Evolutionary conservation across 768 basidiomycete genomes (phyloP).

Genomic region (Rubroboletus satanas): DNA sequence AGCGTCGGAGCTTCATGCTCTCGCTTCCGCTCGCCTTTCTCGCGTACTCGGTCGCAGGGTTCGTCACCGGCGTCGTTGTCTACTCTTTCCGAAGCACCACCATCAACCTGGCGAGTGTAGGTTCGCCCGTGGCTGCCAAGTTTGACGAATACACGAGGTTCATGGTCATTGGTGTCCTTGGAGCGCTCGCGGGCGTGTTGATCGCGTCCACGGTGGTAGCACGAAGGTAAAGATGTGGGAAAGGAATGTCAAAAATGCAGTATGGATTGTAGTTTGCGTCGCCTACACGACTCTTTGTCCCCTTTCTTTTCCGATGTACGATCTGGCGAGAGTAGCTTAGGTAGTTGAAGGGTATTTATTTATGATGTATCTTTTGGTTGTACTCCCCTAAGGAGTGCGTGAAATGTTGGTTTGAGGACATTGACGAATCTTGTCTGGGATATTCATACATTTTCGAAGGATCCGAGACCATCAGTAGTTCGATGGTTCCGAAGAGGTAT

Average conservation of each 20-base stretch:
- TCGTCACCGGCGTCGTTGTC: slow-evolving; percentile 59
- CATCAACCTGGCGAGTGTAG: slow-evolving; percentile 33
- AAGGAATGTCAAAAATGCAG: not conserved
- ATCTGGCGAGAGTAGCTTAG: not conserved
- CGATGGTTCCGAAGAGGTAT: not conserved
- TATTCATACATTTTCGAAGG: not conserved
- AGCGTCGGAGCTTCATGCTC: slow-evolving; percentile 54
- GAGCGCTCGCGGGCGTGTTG: slow-evolving; percentile 59
- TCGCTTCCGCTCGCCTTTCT: slow-evolving; percentile 74
- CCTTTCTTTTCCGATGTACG: not conserved
- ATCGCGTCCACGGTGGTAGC: slow-evolving; percentile 43
- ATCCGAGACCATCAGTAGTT: not conserved
- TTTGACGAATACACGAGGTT: slow-evolving; percentile 62
- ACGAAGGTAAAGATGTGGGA: slow-evolving; percentile 13
- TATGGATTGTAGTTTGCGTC: not conserved
- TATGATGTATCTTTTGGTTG: not conserved
- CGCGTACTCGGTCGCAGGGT: slow-evolving; percentile 65
- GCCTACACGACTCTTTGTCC: not conserved
- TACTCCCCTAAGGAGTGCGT: not conserved
- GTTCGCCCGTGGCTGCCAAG: slow-evolving; percentile 33
- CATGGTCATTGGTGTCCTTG: slow-evolving; percentile 61
- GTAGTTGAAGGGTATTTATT: slow-evolving; percentile 6
- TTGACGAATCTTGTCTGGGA: not conserved
- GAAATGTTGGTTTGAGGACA: not conserved
- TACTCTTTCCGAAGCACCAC: slow-evolving; percentile 60